Conservation (phyloP, 2,329 filamentous ascomycete species). For the Talaromyces sp. region DNA sequence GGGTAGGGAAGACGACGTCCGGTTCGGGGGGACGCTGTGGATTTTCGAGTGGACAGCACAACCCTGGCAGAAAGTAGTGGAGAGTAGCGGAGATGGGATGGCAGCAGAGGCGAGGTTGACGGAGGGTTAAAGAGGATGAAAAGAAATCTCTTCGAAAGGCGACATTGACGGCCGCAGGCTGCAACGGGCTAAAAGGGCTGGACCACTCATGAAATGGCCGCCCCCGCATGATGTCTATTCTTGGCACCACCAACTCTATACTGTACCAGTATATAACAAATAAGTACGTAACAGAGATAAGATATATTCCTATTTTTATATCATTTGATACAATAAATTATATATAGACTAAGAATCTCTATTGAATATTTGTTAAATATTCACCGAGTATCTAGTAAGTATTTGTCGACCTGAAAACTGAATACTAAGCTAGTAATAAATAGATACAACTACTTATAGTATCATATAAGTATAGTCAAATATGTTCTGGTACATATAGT, state of each 20-base stretch:
- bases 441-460: no score
- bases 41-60: neutral
- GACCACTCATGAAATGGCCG: neutral
- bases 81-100: neutral
- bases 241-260: neutral
- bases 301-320: no score
- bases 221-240: neutral
- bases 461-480: no score
- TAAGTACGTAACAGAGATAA: no score
- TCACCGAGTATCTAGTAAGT: no score
- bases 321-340: no score
- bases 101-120: neutral
- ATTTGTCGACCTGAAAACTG: no score
- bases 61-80: neutral
- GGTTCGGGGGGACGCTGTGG: neutral
- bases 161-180: neutral
- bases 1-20: neutral
- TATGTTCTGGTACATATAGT: no score
- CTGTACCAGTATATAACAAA: no score
- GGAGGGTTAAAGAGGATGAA: neutral
- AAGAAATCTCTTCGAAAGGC: neutral
- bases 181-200: neutral
- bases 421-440: no score
- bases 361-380: no score
- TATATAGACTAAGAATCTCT: no score